Conservation (phyloP, 345 rosid genomes). For the Salix brachista region DNA sequence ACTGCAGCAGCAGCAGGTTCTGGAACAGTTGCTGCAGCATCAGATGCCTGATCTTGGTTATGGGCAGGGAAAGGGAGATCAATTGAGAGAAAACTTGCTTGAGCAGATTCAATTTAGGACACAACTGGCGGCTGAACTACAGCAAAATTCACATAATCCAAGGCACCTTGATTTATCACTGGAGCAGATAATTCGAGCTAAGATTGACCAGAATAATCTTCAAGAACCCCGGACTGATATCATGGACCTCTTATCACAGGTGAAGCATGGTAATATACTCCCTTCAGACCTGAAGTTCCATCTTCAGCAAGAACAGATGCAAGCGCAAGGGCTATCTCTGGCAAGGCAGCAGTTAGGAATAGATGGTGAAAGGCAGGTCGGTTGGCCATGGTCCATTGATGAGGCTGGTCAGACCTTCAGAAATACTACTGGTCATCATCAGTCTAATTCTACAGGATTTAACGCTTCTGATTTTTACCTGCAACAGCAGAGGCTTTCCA, state of each 20-base stretch:
- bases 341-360: constrained; percentile 38
- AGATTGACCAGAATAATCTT: constrained; percentile 24
- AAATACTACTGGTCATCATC: background rate
- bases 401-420: constrained; percentile 11
- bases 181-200: constrained; percentile 43
- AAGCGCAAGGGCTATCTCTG: constrained; percentile 33
- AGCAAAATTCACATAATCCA: constrained; percentile 22
- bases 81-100: constrained; percentile 21
- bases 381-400: constrained; percentile 6
- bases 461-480: constrained; percentile 27
- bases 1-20: constrained; percentile 7
- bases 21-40: constrained; percentile 33
- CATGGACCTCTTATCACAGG: constrained; percentile 31
- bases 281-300: constrained; percentile 32
- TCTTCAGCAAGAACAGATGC: constrained; percentile 34
- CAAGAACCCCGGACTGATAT: constrained; percentile 25
- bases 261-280: constrained; percentile 26
- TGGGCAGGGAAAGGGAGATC: constrained; percentile 24
- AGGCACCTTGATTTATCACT: constrained; percentile 30
- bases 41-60: constrained; percentile 33
- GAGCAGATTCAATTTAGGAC: constrained; percentile 31
- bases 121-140: constrained; percentile 30
- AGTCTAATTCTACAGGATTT: constrained; percentile 25
- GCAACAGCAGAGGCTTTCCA: constrained; percentile 24
- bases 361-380: constrained; percentile 52